Evolutionary conservation across 345 rosid genomes (phyloP).

Genomic region (Populus nigra): DNA sequence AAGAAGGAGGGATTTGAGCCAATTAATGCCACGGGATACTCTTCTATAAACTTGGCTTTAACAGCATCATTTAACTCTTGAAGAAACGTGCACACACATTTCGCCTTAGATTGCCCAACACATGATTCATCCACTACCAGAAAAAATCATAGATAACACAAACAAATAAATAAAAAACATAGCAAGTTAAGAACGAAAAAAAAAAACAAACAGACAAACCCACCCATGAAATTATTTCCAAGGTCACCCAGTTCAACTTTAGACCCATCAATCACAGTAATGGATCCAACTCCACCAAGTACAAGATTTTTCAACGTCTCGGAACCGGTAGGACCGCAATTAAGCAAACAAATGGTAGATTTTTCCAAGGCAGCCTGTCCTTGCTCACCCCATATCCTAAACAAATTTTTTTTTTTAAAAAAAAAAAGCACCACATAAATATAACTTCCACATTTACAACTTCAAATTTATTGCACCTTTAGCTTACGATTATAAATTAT

Average conservation of each 20-base stretch:
- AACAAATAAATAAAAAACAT: background rate
- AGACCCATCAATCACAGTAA: conserved; percentile 91
- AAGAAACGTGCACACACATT: conserved; percentile 80
- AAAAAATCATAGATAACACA: conserved; percentile 16
- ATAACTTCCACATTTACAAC: no score
- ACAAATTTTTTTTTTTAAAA: background rate
- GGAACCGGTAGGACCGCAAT: conserved; percentile 97
- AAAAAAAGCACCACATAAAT: background rate
- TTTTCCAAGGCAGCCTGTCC: conserved; percentile 87
- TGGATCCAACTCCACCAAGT: conserved; percentile 93
- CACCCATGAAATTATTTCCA: conserved; percentile 97
- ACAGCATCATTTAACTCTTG: conserved; percentile 98
- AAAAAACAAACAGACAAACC: background rate
- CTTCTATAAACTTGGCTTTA: conserved; percentile 95
- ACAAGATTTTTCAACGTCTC: conserved; percentile 95
- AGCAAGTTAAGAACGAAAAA: background rate
- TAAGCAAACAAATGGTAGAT: conserved; percentile 87
- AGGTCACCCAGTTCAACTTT: conserved; percentile 83
- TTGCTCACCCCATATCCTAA: conserved; percentile 96
- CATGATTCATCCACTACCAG: conserved; percentile 72
- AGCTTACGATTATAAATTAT: no score
- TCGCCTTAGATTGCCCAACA: conserved; percentile 81
- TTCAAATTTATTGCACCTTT: no score
- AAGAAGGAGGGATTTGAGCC: conserved; percentile 72
- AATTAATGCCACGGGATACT: conserved; percentile 69